These are phyloP conservation scores for Hippophae gyantsensis DNA, from an alignment of 306 rosid species.

Conservation along the genomic window DNA sequence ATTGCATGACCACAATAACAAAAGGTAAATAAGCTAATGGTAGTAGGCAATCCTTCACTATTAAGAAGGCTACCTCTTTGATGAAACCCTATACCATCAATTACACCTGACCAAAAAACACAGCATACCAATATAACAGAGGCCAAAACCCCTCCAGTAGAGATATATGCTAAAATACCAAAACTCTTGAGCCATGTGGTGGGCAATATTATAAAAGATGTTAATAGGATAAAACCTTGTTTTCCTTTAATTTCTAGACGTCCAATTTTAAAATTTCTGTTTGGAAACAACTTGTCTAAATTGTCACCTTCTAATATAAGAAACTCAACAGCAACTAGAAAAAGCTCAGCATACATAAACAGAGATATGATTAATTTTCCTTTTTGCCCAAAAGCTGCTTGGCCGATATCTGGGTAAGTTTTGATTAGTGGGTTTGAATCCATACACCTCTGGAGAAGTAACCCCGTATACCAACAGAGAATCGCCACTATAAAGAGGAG, in stretches of 20 bases:
- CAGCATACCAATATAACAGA: constrained; percentile 31
- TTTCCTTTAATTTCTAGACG: constrained; percentile 29
- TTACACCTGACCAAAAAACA: constrained; percentile 45
- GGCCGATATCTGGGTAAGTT: constrained; percentile 56
- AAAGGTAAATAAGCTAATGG: constrained; percentile 44
- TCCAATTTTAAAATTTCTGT: constrained; percentile 23
- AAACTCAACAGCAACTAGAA: constrained; percentile 42
- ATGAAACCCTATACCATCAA: constrained; percentile 51
- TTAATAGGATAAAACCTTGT: constrained; percentile 32
- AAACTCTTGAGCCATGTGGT: constrained; percentile 61
- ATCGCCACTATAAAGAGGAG: constrained; percentile 36
- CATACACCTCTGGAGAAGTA: constrained; percentile 56
- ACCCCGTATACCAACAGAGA: constrained; percentile 55
- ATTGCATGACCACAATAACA: constrained; percentile 56
- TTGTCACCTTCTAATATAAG: constrained; percentile 69
- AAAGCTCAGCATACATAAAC: constrained; percentile 42
- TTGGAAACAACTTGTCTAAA: constrained; percentile 44
- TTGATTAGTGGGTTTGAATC: constrained; percentile 23
- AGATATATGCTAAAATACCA: constrained; percentile 46
- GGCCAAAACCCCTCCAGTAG: constrained; percentile 57
- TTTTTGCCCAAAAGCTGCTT: constrained; percentile 43
- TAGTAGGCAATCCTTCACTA: constrained; percentile 32
- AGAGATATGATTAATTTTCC: constrained; percentile 40
- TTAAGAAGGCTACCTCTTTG: constrained; percentile 24
- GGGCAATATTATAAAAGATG: constrained; percentile 44